phyloP scores from a whole-genome alignment of 306 rosid genomes.

The Quercus alba region DNA sequence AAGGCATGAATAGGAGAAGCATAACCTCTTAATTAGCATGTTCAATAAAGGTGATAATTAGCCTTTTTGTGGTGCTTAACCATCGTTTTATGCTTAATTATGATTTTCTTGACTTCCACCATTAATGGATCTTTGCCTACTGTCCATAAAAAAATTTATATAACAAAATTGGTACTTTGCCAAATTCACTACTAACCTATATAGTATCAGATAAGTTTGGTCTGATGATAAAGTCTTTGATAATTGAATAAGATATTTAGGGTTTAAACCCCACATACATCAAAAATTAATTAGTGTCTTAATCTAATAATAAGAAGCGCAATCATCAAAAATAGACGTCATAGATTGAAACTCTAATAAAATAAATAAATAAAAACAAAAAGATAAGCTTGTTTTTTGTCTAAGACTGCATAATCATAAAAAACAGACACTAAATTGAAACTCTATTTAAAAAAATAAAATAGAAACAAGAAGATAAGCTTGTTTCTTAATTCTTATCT shows the following conservation, averaged over 20 bases:
- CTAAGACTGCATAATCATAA: too few relatives aligned
- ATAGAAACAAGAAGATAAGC: neutral
- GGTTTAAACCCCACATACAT: too few relatives aligned
- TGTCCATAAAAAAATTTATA: neutral
- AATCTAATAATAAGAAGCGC: rapidly evolving
- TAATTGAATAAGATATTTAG: too few relatives aligned
- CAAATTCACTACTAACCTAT: neutral
- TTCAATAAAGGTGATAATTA: constrained; percentile 37
- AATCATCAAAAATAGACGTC: too few relatives aligned
- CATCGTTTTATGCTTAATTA: constrained; percentile 34
- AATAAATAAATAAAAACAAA: too few relatives aligned
- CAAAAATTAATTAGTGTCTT: too few relatives aligned
- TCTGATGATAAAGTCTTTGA: too few relatives aligned
- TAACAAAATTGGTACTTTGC: neutral
- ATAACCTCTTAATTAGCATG: constrained; percentile 15
- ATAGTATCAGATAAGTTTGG: neutral
- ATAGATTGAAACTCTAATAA: too few relatives aligned
- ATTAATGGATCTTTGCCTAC: constrained; percentile 16
- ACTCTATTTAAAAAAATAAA: too few relatives aligned
- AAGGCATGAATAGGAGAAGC: constrained; percentile 13
- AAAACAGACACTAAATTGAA: too few relatives aligned
- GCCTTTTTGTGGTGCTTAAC: constrained; percentile 31
- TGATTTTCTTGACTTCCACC: constrained; percentile 40
- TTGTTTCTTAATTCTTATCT: neutral
- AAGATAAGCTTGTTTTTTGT: neutral